Evolutionary conservation across 2,329 filamentous ascomycete species (phyloP).

Genomic region (Metarhizium brunneum): DNA sequence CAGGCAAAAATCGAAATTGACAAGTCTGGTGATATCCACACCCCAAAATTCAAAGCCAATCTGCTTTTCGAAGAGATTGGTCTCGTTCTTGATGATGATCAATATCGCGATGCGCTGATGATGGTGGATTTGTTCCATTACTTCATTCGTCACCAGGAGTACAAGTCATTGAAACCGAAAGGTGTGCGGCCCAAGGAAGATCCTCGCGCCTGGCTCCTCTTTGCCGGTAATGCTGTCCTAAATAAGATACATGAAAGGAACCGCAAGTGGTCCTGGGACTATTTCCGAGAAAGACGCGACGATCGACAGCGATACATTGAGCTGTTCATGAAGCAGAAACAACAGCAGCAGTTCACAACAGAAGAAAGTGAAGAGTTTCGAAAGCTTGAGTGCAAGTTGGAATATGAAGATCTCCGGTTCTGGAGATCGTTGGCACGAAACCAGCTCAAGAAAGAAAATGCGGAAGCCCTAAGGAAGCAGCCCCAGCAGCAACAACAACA

Average conservation of each 20-base stretch:
- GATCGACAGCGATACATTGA: conserved; percentile 83
- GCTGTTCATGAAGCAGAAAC: conserved; percentile 89
- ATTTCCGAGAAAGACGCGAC: conserved; percentile 85
- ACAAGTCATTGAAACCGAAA: conserved; percentile 86
- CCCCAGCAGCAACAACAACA: conserved; percentile 52
- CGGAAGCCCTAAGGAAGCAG: conserved; percentile 67
- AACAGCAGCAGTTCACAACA: conserved; percentile 58
- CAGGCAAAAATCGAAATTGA: conserved; percentile 91
- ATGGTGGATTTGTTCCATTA: conserved; percentile 98
- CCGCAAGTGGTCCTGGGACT: conserved; percentile 89
- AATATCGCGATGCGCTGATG: conserved; percentile 96
- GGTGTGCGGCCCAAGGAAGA: conserved; percentile 74
- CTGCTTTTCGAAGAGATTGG: conserved; percentile 95
- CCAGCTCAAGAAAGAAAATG: conserved; percentile 89
- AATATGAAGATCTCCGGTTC: conserved; percentile 92
- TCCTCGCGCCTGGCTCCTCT: conserved; percentile 83
- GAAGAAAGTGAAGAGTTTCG: conserved; percentile 66
- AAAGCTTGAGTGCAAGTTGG: conserved; percentile 74
- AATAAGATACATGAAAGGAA: conserved; percentile 94
- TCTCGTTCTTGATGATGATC: conserved; percentile 92
- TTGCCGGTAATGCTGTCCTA: conserved; percentile 81
- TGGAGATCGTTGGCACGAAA: conserved; percentile 93
- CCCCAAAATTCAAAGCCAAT: conserved; percentile 81
- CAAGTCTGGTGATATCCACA: conserved; percentile 73
- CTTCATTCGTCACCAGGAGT: conserved; percentile 95